Conservation (phyloP, 2,329 filamentous ascomycete species). For the Penicillium capsulatum region DNA sequence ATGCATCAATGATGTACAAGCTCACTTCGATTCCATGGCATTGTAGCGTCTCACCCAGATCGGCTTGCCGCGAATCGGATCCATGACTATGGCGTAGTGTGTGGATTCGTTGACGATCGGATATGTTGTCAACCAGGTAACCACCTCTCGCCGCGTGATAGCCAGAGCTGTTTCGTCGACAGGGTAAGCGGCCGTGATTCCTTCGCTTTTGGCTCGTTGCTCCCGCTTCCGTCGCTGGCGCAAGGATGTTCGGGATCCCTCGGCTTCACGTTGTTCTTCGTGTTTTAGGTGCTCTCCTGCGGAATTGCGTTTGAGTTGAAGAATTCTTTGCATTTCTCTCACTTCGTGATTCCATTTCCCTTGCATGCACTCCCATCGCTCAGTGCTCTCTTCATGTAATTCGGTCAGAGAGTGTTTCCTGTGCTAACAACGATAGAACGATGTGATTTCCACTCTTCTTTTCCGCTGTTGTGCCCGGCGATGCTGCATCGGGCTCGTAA, state of each 20-base stretch:
- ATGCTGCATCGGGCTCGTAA: conserved; percentile 16
- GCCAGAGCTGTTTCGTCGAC: conserved; percentile 19
- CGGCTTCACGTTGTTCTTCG: background rate
- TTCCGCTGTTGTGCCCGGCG: conserved; percentile 19
- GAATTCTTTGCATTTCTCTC: conserved; percentile 11
- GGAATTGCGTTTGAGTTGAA: too few species aligned
- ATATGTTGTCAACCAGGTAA: conserved; percentile 48
- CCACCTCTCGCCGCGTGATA: conserved; percentile 35
- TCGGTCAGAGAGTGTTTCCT: conserved; percentile 22
- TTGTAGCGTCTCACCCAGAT: conserved; percentile 41
- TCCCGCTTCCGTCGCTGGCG: conserved; percentile 9
- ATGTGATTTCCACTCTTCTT: conserved; percentile 15
- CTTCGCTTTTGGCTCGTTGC: conserved; percentile 1
- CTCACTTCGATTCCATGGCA: conserved; percentile 6
- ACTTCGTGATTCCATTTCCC: conserved; percentile 37
- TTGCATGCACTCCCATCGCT: conserved; percentile 35
- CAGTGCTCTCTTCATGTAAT: conserved; percentile 33
- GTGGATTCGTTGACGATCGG: conserved; percentile 56
- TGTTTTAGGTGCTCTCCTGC: background rate
- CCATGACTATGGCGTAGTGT: conserved; percentile 57
- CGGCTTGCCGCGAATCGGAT: conserved; percentile 49
- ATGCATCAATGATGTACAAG: background rate
- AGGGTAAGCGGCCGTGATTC: background rate
- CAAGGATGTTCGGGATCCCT: conserved; percentile 15
- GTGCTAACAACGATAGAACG: conserved; percentile 16